Conservation (phyloP, 169 alveolate genomes). For the Eimeria nieschulzi region DNA sequence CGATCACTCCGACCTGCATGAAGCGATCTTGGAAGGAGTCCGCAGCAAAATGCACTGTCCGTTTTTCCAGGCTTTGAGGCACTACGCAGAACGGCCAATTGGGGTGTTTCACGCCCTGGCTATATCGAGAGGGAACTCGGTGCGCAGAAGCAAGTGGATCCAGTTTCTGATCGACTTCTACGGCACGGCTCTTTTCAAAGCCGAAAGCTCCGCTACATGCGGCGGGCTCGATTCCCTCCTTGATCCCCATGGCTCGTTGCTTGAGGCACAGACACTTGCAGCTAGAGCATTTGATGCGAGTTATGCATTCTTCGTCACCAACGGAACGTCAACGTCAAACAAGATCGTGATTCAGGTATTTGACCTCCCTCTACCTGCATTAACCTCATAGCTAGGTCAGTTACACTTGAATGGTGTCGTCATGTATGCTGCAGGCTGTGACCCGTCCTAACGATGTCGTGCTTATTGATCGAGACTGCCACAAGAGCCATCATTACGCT, state of each 20-base stretch:
- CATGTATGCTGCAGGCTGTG: conserved; percentile 79
- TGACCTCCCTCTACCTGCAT: too few species aligned
- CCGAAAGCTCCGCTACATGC: conserved; percentile 83
- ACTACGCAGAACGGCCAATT: conserved; percentile 82
- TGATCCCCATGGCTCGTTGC: conserved; percentile 83
- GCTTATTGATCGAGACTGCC: conserved; percentile 83
- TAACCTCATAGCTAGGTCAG: too few species aligned
- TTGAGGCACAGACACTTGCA: conserved; percentile 82
- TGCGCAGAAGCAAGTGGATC: conserved; percentile 80
- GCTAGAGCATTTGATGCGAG: conserved; percentile 81
- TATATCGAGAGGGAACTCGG: conserved; percentile 80
- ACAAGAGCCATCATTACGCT: conserved; percentile 83
- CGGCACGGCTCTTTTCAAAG: conserved; percentile 82
- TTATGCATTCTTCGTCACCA: conserved; percentile 81
- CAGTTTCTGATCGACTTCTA: conserved; percentile 79
- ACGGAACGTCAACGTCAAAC: conserved; percentile 83
- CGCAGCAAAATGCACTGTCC: conserved; percentile 78
- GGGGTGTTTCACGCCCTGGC: conserved; percentile 85
- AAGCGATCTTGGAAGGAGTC: conserved; percentile 80
- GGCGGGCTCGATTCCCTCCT: conserved; percentile 82
- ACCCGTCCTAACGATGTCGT: conserved; percentile 81
- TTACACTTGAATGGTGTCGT: not conserved
- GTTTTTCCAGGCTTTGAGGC: conserved; percentile 79
- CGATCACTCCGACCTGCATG: conserved; percentile 82
- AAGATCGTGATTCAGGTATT: conserved; percentile 73